Conservation (phyloP, 495 filamentous ascomycete genomes). For the Astrocystis sublimbata region DNA sequence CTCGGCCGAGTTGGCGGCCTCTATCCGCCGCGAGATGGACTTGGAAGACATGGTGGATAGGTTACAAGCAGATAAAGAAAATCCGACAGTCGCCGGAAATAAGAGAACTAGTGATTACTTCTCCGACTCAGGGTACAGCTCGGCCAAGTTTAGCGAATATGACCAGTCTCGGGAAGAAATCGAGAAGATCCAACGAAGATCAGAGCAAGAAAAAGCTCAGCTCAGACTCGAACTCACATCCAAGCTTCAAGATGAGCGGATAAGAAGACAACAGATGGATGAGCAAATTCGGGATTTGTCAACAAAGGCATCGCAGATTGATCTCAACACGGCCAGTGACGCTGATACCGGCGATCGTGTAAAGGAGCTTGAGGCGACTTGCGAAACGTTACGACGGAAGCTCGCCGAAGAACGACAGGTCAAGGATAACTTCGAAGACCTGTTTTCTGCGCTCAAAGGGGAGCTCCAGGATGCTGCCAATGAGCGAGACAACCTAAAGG, state of each 20-base stretch:
- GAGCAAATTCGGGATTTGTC: constrained; percentile 79
- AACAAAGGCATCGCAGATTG: constrained; percentile 64
- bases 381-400: constrained; percentile 79
- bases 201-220: constrained; percentile 89
- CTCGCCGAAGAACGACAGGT: constrained; percentile 81
- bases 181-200: constrained; percentile 75
- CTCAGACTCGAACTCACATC: constrained; percentile 79
- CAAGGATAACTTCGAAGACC: constrained; percentile 92
- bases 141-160: constrained; percentile 66
- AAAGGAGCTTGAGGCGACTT: constrained; percentile 72
- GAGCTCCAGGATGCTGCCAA: constrained; percentile 81
- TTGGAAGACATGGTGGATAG: constrained; percentile 90
- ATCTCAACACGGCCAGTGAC: constrained; percentile 48
- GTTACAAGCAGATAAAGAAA: constrained; percentile 71
- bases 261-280: constrained; percentile 71
- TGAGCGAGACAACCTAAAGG: constrained; percentile 87
- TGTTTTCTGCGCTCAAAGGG: constrained; percentile 76
- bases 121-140: constrained; percentile 91
- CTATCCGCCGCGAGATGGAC: constrained; percentile 94
- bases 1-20: constrained; percentile 85
- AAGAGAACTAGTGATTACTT: constrained; percentile 96
- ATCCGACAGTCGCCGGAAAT: constrained; percentile 57
- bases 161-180: constrained; percentile 78
- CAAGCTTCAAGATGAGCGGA: constrained; percentile 82
- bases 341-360: constrained; percentile 55